A percentile compares a stretch with the other conserved stretches of the same genome.
These are phyloP conservation scores for Citrullus mucosospermus DNA, from an alignment of 306 rosid genomes.

Conservation along the genomic window DNA sequence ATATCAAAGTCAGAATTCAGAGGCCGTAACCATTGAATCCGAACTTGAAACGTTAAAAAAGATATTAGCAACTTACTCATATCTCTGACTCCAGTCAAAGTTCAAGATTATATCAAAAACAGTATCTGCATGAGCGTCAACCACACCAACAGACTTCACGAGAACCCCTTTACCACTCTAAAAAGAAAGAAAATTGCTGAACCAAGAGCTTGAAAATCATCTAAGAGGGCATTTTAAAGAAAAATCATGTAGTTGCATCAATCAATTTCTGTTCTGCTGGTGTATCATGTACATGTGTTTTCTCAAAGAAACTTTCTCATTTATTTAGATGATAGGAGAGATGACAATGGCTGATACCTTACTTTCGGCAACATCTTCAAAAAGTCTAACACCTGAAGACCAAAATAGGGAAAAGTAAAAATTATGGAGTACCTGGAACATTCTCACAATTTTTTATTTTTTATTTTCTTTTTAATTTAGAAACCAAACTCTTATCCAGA, in stretches of 20 bases:
- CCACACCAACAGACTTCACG: conserved; percentile 73
- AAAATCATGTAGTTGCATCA: neutral
- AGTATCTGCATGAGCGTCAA: conserved; percentile 69
- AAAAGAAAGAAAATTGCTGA: conserved; percentile 21
- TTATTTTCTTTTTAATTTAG: neutral
- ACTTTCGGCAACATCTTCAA: conserved; percentile 61
- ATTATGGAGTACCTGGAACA: neutral
- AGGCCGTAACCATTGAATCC: neutral
- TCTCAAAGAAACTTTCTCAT: neutral
- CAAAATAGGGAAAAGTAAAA: conserved; percentile 10
- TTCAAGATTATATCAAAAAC: conserved; percentile 67
- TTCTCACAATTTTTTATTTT: neutral
- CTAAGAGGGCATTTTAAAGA: neutral
- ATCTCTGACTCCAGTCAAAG: conserved; percentile 58
- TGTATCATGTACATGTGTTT: conserved; percentile 1
- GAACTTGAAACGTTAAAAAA: neutral
- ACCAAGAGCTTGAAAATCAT: conserved; percentile 7
- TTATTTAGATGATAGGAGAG: neutral
- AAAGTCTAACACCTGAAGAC: conserved; percentile 74
- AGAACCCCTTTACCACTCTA: conserved; percentile 73
- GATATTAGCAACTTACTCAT: conserved; percentile 53
- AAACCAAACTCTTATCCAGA: neutral
- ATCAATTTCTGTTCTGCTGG: neutral
- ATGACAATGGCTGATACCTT: conserved; percentile 29
- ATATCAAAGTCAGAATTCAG: conserved; percentile 5